Evolutionary conservation across 768 basidiomycete genomes (phyloP), one percentile per base, ranked within the genome.

Genomic region (Suillus occidentalis): DNA sequence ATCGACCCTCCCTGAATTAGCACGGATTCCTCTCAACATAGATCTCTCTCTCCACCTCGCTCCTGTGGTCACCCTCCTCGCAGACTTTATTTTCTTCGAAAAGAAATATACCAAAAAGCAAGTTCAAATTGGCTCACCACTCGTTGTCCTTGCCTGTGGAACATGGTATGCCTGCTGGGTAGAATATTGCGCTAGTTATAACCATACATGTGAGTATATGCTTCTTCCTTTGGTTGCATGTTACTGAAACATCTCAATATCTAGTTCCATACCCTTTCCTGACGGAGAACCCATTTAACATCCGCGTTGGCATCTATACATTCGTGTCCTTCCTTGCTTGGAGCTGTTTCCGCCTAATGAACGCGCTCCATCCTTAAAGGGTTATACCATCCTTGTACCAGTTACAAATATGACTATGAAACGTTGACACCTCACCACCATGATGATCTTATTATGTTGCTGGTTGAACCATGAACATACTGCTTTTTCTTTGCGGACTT

Each of bases 241-340:
- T 70, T 60, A 39, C 57, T 64, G 39, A 66, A 36, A 39, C 52
- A 43, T 25, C 22, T 43, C 47, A 18, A 57, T 14, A 58, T 60
- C 6, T 63, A 91, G 90, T 93, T 78, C 91, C 92, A 34, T 94
- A 95, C 76, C 93, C 93, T 0, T 94, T 95, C 78, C 79, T 95
- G 64, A 91, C 87, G 0, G 68, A 87, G 20, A 88, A 83, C 71
- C 77, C 85, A 0, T 77, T 87, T 22, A 67, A 71, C 9, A 75
- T 80, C 37, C 83, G 92, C 16, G 66, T 88, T 14, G 75, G 72
- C 8, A 91, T 94, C 43, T 95, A 94, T 75, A 70, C 72, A 40
- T 81, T 76, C 7, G 81, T 85, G 1, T 81, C 83, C 0, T 61
- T 77, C 1, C 74, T 90, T 28, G 88, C 88, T 2, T 78, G 85